These are phyloP conservation scores for Coemansia sp. DNA, from an alignment of 192 early-diverging fungal species.

Conservation along the genomic window DNA sequence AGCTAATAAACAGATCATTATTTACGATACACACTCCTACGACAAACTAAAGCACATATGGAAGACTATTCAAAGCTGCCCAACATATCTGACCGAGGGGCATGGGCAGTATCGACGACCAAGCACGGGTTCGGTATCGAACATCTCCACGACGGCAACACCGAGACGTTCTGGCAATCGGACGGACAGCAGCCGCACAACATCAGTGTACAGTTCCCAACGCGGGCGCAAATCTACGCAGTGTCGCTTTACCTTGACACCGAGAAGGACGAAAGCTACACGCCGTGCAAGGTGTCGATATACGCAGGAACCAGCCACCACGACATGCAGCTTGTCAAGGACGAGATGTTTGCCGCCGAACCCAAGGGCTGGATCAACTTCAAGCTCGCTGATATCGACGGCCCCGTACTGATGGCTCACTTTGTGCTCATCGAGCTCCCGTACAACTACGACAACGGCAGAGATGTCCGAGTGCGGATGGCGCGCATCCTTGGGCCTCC, in stretches of 20 bases:
- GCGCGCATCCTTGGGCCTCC: constrained; percentile 38
- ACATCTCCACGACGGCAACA: constrained; percentile 29
- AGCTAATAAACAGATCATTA: not conserved
- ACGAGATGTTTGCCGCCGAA: constrained; percentile 17
- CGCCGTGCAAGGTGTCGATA: constrained; percentile 35
- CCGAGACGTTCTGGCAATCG: constrained; percentile 51
- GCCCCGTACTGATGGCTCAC: constrained; percentile 31
- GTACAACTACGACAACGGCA: constrained; percentile 46
- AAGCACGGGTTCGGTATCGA: constrained; percentile 35
- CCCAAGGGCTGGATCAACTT: constrained; percentile 44
- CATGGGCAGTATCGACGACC: constrained; percentile 38
- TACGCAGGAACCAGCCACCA: constrained; percentile 26
- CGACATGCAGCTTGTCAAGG: constrained; percentile 33
- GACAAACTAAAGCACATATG: not conserved
- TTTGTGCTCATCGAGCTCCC: constrained; percentile 42
- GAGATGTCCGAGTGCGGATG: constrained; percentile 42
- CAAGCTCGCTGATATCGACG: constrained; percentile 12
- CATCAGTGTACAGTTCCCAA: constrained; percentile 28
- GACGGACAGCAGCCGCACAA: constrained; percentile 51
- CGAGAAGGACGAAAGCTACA: constrained; percentile 53
- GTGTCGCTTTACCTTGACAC: constrained; percentile 35
- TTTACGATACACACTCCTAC: not conserved
- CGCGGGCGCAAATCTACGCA: constrained; percentile 28
- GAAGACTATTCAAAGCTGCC: constrained; percentile 16
- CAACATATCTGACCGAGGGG: constrained; percentile 19